These are phyloP conservation scores for Metschnikowia vanudenii DNA, from an alignment of 805 yeast genomes.

Conservation along the genomic window DNA sequence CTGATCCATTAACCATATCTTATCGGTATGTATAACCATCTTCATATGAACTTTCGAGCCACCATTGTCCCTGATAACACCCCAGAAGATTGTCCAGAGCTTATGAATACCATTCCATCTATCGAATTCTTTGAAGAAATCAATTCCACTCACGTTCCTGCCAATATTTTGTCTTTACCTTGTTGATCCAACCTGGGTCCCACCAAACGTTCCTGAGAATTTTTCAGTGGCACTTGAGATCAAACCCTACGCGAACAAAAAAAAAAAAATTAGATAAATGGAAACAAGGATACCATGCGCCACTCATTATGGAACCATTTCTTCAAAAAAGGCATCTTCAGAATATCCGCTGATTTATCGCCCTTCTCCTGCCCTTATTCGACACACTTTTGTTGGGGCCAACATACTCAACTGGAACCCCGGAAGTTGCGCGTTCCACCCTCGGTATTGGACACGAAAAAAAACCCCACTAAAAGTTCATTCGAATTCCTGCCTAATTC, in stretches of 20 bases:
- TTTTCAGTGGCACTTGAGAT: neutral
- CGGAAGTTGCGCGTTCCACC: constrained; percentile 13
- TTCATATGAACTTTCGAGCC: neutral
- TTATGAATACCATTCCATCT: too few species aligned
- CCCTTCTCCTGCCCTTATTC: constrained; percentile 1
- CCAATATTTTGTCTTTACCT: too few species aligned
- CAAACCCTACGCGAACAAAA: neutral
- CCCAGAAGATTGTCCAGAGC: neutral
- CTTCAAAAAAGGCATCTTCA: too few species aligned
- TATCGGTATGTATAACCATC: constrained; percentile 13
- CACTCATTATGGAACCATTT: neutral
- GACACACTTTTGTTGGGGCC: constrained; percentile 8
- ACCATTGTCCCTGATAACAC: neutral
- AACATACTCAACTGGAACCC: constrained; percentile 2
- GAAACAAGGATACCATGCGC: neutral
- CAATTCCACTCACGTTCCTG: too few species aligned
- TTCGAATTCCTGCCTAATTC: neutral
- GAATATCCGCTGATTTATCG: neutral
- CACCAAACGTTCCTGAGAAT: neutral
- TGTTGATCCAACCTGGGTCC: too few species aligned
- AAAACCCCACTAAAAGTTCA: constrained; percentile 1
- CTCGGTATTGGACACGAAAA: constrained; percentile 5
- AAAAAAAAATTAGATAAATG: neutral
- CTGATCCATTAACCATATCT: constrained; percentile 8
- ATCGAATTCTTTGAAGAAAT: too few species aligned